These are phyloP conservation scores for Verbena officinalis DNA, from an alignment of 257 asterid genomes.

Conservation along the genomic window DNA sequence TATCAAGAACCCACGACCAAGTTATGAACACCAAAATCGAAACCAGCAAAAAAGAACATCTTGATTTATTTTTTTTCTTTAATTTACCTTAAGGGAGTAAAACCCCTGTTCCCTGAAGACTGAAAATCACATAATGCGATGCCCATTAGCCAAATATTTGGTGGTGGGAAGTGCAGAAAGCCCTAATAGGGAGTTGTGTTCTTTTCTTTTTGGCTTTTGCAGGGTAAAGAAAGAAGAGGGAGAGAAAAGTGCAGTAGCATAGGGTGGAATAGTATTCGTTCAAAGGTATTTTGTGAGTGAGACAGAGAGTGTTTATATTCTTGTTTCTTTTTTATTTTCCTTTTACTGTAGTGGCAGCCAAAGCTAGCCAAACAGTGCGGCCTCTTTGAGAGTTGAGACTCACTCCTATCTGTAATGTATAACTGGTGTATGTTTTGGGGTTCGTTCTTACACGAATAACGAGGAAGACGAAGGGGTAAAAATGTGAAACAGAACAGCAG, in stretches of 20 bases:
- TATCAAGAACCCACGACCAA: background rate
- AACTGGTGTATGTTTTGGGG: conserved; percentile 17
- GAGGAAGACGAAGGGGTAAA: conserved; percentile 33
- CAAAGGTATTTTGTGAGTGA: conserved; percentile 31
- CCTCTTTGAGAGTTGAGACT: background rate
- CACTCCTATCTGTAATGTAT: conserved; percentile 8
- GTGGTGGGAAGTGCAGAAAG: background rate
- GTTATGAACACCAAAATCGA: background rate
- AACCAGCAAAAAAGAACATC: background rate
- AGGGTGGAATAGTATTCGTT: conserved; percentile 20
- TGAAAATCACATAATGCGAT: conserved; percentile 34
- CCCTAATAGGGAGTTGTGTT: conserved; percentile 5
- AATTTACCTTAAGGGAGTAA: conserved; percentile 30
- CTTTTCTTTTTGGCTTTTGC: conserved; percentile 6
- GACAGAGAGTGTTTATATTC: conserved; percentile 19
- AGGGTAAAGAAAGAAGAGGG: conserved; percentile 19
- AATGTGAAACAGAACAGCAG: conserved; percentile 8
- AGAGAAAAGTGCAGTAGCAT: conserved; percentile 1
- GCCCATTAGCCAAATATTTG: conserved; percentile 13
- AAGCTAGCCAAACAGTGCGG: conserved; percentile 13
- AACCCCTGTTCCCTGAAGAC: conserved; percentile 31
- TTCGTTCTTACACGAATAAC: conserved; percentile 27
- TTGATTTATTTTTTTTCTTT: background rate
- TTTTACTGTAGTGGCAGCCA: conserved; percentile 3
- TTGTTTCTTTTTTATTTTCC: background rate